These are phyloP conservation scores for Solanum virginianum DNA, from an alignment of 257 asterid genomes.

Conservation along the genomic window DNA sequence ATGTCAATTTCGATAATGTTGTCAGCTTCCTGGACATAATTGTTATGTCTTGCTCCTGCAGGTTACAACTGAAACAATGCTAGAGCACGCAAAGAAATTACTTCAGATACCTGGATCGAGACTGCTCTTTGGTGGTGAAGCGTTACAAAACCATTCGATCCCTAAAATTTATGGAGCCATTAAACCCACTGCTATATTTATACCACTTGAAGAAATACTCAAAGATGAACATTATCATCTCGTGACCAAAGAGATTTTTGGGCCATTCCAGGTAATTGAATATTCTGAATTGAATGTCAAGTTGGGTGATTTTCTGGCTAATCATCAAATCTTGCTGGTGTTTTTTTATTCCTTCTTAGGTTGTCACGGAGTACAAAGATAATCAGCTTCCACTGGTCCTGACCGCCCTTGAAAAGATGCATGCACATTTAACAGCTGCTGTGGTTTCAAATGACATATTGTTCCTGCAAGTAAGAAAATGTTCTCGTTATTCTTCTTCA, in stretches of 20 bases:
- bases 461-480: slow-evolving; percentile 56
- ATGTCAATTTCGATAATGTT: neutral
- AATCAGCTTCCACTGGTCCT: slow-evolving; percentile 53
- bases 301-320: neutral
- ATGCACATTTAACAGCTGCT: slow-evolving; percentile 95
- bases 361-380: slow-evolving; percentile 70
- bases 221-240: slow-evolving; percentile 58
- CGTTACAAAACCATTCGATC: slow-evolving; percentile 63
- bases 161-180: slow-evolving; percentile 87
- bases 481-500: neutral
- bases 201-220: slow-evolving; percentile 78
- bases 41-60: slow-evolving; percentile 8
- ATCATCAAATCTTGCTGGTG: neutral
- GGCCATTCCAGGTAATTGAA: slow-evolving; percentile 80
- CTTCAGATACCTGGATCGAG: slow-evolving; percentile 78
- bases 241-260: slow-evolving; percentile 77
- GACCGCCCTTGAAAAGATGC: slow-evolving; percentile 70
- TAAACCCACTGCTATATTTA: slow-evolving; percentile 86
- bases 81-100: slow-evolving; percentile 54
- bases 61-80: slow-evolving; percentile 82
- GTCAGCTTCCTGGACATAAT: neutral
- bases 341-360: slow-evolving; percentile 19
- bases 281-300: neutral
- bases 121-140: slow-evolving; percentile 82
- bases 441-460: slow-evolving; percentile 80